A percentile compares a stretch with the other conserved stretches of the same genome.
phyloP scores from a whole-genome alignment of 108 stramenopile species.

The Nannochloropsis salina region DNA sequence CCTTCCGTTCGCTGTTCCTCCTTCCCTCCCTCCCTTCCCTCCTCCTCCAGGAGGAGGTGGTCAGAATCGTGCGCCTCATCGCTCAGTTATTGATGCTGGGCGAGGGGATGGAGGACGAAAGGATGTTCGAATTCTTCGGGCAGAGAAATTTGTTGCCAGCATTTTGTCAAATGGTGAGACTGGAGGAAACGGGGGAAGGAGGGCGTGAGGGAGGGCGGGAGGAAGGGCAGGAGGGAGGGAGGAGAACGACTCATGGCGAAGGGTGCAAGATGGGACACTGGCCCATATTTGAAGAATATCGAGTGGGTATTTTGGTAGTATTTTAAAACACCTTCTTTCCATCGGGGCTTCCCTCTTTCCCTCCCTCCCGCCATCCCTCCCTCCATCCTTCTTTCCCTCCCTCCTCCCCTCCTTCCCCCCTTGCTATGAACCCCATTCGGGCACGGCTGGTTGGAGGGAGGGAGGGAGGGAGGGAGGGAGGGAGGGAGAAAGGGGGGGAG shows the following conservation, averaged over 20 bases:
- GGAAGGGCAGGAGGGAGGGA: too few species aligned
- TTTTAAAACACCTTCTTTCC: too few species aligned
- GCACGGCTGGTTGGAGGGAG: background rate
- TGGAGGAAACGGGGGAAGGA: background rate
- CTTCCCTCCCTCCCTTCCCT: conserved; percentile 6
- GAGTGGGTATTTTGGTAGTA: too few species aligned
- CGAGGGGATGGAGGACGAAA: background rate
- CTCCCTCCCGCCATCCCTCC: background rate
- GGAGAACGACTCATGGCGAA: too few species aligned
- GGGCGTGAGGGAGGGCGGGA: background rate
- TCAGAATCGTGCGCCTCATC: conserved; percentile 1
- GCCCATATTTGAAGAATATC: too few species aligned
- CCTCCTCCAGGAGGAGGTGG: background rate
- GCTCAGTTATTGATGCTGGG: background rate
- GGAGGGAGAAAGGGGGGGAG: too few species aligned
- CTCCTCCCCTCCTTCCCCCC: background rate
- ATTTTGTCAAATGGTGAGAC: background rate
- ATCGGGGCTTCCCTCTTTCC: too few species aligned
- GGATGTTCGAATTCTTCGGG: background rate
- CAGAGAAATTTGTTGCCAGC: background rate
- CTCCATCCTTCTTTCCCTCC: background rate
- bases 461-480: background rate
- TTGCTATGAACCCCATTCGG: background rate
- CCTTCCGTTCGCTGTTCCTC: background rate
- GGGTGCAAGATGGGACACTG: too few species aligned